These are phyloP conservation scores for Sordariomycetes sp. DNA, from an alignment of 2,329 filamentous ascomycete species.

Conservation along the genomic window DNA sequence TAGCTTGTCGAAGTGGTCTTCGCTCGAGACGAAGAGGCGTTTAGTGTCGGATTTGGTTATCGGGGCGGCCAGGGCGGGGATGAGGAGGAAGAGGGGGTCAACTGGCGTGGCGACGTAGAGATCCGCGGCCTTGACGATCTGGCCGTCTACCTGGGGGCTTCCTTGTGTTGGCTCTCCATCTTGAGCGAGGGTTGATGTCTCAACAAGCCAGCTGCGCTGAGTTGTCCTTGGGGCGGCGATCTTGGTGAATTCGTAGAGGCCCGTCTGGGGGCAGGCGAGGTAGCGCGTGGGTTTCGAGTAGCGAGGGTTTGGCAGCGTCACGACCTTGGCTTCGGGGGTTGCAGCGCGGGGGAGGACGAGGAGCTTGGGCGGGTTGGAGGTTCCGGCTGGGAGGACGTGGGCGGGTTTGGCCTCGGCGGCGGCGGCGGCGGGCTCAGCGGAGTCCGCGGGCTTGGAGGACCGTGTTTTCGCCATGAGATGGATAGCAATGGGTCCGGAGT, in stretches of 20 bases:
- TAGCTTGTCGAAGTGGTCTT: slow-evolving; percentile 62
- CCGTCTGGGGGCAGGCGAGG: slow-evolving; percentile 49
- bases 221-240: slow-evolving; percentile 39
- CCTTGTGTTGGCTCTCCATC: background rate
- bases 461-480: slow-evolving; percentile 38
- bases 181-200: slow-evolving; percentile 12
- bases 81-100: slow-evolving; percentile 73
- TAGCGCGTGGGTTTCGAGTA: slow-evolving; percentile 45
- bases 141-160: slow-evolving; percentile 13
- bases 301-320: slow-evolving; percentile 50
- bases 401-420: slow-evolving; percentile 21
- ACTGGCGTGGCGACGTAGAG: slow-evolving; percentile 77
- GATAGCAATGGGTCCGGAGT: background rate
- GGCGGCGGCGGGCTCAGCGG: slow-evolving; percentile 14
- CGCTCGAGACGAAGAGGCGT: slow-evolving; percentile 55
- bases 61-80: slow-evolving; percentile 53
- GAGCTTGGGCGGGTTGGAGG: slow-evolving; percentile 36
- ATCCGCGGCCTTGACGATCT: slow-evolving; percentile 54
- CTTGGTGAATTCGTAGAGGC: slow-evolving; percentile 55
- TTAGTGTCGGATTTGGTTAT: slow-evolving; percentile 33
- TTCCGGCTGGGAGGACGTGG: slow-evolving; percentile 28
- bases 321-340: slow-evolving; percentile 41
- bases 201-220: slow-evolving; percentile 54
- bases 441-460: slow-evolving; percentile 24
- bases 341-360: slow-evolving; percentile 51